phyloP scores from a whole-genome alignment of 2,329 filamentous ascomycete species.

The Talaromyces sp. region DNA sequence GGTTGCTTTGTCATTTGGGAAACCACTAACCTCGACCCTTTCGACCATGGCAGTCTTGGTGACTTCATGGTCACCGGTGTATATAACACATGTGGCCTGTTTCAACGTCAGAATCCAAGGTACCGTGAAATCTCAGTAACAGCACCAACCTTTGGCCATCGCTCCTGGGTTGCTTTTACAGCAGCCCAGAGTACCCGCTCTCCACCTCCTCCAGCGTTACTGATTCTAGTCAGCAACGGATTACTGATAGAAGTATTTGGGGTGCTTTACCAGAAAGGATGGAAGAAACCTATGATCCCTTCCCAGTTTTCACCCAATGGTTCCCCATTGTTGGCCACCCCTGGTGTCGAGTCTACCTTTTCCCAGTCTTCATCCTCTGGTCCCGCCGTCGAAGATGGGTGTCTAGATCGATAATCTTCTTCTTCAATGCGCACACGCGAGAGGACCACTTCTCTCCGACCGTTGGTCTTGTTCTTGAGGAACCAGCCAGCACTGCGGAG shows the following conservation, averaged over 20 bases:
- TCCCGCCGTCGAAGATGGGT: constrained; percentile 9
- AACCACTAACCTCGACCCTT: constrained; percentile 60
- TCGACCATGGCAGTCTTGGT: constrained; percentile 73
- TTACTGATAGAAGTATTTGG: background rate
- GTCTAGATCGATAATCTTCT: constrained; percentile 26
- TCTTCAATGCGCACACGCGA: constrained; percentile 42
- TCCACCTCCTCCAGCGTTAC: constrained; percentile 92
- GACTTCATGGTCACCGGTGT: constrained; percentile 90
- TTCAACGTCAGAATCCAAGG: background rate
- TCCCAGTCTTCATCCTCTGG: constrained; percentile 63
- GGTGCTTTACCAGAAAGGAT: constrained; percentile 77
- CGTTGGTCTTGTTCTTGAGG: constrained; percentile 58
- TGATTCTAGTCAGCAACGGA: constrained; percentile 29
- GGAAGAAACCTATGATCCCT: constrained; percentile 91
- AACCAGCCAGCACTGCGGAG: constrained; percentile 53
- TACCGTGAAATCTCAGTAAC: background rate
- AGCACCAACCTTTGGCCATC: constrained; percentile 61
- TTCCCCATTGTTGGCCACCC: constrained; percentile 40
- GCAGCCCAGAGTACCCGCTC: constrained; percentile 96
- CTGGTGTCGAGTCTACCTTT: constrained; percentile 54
- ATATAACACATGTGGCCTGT: constrained; percentile 76
- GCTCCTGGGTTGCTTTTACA: constrained; percentile 80
- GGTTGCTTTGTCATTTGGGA: background rate
- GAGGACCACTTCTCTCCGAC: constrained; percentile 53
- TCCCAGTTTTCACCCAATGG: constrained; percentile 60